phyloP scores from a whole-genome alignment of 768 basidiomycete species.

The Austroboletus festivus region DNA sequence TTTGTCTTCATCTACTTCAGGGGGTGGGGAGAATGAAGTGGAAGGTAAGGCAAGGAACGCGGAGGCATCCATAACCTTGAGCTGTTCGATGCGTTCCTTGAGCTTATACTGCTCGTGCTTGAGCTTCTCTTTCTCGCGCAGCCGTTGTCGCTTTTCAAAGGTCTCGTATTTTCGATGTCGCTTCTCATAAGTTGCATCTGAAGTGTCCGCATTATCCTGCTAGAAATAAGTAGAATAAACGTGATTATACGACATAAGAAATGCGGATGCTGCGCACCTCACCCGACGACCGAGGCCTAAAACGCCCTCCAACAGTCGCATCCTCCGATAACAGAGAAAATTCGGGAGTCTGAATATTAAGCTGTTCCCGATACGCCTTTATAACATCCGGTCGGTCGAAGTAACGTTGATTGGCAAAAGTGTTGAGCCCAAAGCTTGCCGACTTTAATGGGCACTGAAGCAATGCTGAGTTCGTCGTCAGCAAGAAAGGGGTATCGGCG shows the following conservation, averaged over 20 bases:
- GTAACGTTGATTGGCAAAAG: slow-evolving; percentile 63
- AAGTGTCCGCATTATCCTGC: slow-evolving; percentile 62
- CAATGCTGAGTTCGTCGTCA: slow-evolving; percentile 68
- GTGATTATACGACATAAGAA: slow-evolving; percentile 5
- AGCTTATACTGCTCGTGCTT: slow-evolving; percentile 91
- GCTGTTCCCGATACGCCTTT: slow-evolving; percentile 64
- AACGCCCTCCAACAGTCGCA: slow-evolving; percentile 60
- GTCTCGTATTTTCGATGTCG: slow-evolving; percentile 85
- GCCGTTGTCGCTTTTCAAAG: slow-evolving; percentile 79
- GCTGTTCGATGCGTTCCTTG: slow-evolving; percentile 83
- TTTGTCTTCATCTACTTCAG: slow-evolving; percentile 22
- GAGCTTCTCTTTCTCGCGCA: slow-evolving; percentile 88
- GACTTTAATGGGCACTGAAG: slow-evolving; percentile 40
- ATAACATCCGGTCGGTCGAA: slow-evolving; percentile 78
- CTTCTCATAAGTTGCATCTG: slow-evolving; percentile 77
- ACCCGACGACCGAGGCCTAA: slow-evolving; percentile 65
- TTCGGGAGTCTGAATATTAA: slow-evolving; percentile 75
- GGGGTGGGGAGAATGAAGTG: slow-evolving; percentile 47
- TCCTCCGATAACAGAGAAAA: slow-evolving; percentile 48
- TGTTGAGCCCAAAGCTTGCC: slow-evolving; percentile 47
- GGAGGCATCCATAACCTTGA: slow-evolving; percentile 66
- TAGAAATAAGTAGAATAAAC: slow-evolving; percentile 7
- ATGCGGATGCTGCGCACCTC: slow-evolving; percentile 52
- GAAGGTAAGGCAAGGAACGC: slow-evolving; percentile 66
- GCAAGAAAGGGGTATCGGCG: slow-evolving; percentile 56